Base-by-base conservation (phyloP, 495 filamentous ascomycete species). In the Tuber calosporum region DNA sequence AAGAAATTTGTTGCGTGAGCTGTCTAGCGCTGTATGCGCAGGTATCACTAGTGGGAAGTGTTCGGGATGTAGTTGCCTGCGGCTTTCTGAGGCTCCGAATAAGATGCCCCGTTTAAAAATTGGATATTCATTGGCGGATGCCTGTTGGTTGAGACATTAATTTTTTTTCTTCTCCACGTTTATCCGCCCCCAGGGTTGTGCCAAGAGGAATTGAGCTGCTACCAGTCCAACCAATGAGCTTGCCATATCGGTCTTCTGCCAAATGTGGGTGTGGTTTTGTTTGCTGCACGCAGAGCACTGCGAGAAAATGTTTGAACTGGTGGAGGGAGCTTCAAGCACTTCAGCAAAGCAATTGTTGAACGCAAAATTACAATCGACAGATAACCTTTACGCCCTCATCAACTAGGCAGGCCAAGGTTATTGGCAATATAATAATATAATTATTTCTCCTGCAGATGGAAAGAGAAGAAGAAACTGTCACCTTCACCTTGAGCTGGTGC, bases 71-170 rank as follows among this genome's bases (percentile, higher is more conserved):
- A 30, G 26, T 34, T 30, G 15, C n/a, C 34, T 62, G 53, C 34
- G 26, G 26, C 53, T 62, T 19, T 62, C 53, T 62, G 53, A 62
- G 30, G 26, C 11, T 62, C 53, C 26, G 53, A 62, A 34, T 62
- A 62, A 34, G 53, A 34, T 62, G 11, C 13, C 13, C 30, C 26
- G 15, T 34, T 6, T 6, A 69, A 30, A 43, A 62, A 62, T 69
- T 42, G 70, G 48, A 15, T 73, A 68, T 67, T 69, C 17, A 76
- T 72, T 77, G 74, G 73, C 43, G 75, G 74, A 72, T 76, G 72
- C 72, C 75, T 77, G 75, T 74, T 22, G 74, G 70, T 34, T 77
- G 73, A 77, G 75, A 76, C 75, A 77, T 58, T 58, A 69, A 58
- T 73, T 76, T 77, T 70, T 39, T 53, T 39, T 48, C 76, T 75